These are phyloP conservation scores for Zoysia matrella DNA, from an alignment of 202 grass and related monocot species.

Conservation along the genomic window DNA sequence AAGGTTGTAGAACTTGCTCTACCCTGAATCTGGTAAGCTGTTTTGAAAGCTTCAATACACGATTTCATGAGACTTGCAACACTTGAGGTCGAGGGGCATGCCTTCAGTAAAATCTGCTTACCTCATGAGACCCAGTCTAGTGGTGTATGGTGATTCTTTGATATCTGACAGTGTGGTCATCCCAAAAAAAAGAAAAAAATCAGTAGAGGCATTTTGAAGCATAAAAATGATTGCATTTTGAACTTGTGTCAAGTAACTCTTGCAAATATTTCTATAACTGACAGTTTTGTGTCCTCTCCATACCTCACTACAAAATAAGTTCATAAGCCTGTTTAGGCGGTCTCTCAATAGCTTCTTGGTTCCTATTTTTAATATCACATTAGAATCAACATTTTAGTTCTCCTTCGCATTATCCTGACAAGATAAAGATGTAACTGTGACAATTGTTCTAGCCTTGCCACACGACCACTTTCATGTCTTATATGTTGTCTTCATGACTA, in stretches of 20 bases:
- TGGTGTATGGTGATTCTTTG: background rate
- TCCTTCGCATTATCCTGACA: background rate
- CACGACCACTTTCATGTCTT: slow-evolving; percentile 11
- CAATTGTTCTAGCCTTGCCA: slow-evolving; percentile 9
- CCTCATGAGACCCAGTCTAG: background rate
- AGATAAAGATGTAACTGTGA: slow-evolving; percentile 7
- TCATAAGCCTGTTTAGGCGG: background rate
- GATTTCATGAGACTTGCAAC: background rate
- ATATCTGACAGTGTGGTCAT: background rate
- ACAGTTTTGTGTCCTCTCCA: background rate
- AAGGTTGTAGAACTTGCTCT: background rate
- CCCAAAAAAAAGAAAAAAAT: background rate
- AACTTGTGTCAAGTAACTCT: background rate
- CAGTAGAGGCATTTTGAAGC: background rate
- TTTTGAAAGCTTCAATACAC: background rate
- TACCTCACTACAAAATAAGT: background rate
- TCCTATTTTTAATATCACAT: background rate
- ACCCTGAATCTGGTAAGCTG: background rate
- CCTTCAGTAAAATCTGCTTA: background rate
- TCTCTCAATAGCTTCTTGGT: background rate
- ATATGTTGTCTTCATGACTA: background rate
- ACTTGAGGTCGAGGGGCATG: background rate
- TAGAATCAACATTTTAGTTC: background rate
- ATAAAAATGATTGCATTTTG: background rate
- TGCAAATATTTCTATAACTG: background rate